Base-by-base conservation (phyloP, 495 filamentous ascomycete species). In the Glutinoglossum americanum region DNA sequence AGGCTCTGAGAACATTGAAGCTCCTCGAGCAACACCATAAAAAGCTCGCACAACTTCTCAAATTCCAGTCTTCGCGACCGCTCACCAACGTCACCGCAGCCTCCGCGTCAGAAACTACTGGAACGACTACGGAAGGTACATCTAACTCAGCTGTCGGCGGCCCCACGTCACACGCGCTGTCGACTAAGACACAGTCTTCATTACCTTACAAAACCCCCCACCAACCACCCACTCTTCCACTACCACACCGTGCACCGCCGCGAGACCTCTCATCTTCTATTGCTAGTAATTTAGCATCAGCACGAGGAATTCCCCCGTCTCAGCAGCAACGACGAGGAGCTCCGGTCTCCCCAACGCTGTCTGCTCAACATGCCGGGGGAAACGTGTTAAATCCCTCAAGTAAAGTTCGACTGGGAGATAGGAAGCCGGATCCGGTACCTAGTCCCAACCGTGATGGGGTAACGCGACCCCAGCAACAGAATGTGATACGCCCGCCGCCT, bases 1-100 rank as follows among this genome's bases (percentile, higher is more conserved):
- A 83, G 80, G 92, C 89, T 9, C 68, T 92, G 57, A 80, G 92
- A 51, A 89, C 87, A 10, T 68, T 98, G 54, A 78, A 78, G 58
- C 72, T 97, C 0, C 81, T 98, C 49, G 89, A 95, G 64, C 74
- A 82, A 56, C 87, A 98, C 65, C 89, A 96, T 65, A 79, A 79
- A 59, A 78, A 79, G 53, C 79, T 96, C 6, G 83, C 88, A 2
- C 77, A 81, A 51, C 75, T 94, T 15, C 71, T 96, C 47, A 83
- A 86, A 62, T 78, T 81, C 35, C 82, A 82, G 15, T 70, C 77
- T 68, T 77, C 80, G 51, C 73, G 80, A 54, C 79, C 80, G 6
- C 11, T 28, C 35, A 61, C 73, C 10, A 71, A 60, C 17, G 54
- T 62, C 15, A 53, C 51, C 27, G 35, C 60, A 1, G 59, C 65